Evolutionary conservation across 768 basidiomycete genomes (phyloP).

Genomic region (Pulveroboletus sp.): DNA sequence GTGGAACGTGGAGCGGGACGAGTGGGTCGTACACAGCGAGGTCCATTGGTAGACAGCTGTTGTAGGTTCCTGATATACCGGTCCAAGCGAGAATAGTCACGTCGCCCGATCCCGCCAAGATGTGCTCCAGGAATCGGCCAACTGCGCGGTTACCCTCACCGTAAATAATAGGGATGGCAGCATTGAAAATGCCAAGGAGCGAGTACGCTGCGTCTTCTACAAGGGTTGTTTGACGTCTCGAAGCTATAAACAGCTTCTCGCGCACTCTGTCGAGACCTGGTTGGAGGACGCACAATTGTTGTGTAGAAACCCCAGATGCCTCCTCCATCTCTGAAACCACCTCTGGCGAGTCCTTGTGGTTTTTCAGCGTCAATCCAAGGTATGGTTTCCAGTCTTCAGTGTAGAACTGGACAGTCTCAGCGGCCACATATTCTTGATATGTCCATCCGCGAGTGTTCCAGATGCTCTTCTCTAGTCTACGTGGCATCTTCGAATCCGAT

Average conservation of each 20-base stretch:
- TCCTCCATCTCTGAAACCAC: background rate
- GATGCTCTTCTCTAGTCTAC: background rate
- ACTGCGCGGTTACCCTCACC: slow-evolving; percentile 12
- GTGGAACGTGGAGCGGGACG: slow-evolving; percentile 1
- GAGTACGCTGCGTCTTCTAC: slow-evolving; percentile 15
- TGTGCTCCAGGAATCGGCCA: slow-evolving; percentile 13
- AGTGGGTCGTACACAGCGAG: slow-evolving; percentile 5
- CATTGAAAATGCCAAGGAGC: slow-evolving; percentile 12
- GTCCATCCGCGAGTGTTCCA: slow-evolving; percentile 12
- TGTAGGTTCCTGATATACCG: background rate
- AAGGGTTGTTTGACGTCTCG: slow-evolving; percentile 4
- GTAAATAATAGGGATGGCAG: slow-evolving; percentile 7
- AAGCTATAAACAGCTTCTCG: slow-evolving; percentile 18
- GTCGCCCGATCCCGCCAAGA: slow-evolving; percentile 9
- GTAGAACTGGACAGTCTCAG: slow-evolving; percentile 10
- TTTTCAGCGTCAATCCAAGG: background rate
- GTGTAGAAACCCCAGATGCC: background rate
- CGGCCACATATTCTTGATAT: slow-evolving; percentile 8
- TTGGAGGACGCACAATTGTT: background rate
- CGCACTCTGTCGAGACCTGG: slow-evolving; percentile 13
- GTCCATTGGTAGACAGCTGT: slow-evolving; percentile 1
- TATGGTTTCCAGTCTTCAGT: slow-evolving; percentile 10
- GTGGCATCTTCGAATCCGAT: background rate
- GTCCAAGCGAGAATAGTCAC: slow-evolving; percentile 17
- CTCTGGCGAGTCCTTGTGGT: background rate